Conservation (phyloP, 2,329 filamentous ascomycete genomes). For the Exophiala phaeomuriformis region DNA sequence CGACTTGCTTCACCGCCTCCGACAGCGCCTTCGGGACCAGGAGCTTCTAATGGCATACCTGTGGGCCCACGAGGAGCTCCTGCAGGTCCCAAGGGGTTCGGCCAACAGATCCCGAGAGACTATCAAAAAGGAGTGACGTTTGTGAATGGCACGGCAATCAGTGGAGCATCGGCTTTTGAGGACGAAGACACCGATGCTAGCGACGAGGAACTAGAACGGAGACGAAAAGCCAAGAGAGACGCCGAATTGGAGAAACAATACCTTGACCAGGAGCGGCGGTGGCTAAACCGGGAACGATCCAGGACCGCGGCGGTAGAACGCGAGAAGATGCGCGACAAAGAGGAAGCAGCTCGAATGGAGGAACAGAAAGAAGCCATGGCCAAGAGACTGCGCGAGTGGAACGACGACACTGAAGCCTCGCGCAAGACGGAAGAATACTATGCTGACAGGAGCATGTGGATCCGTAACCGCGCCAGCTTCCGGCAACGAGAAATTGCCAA, state of each 20-base stretch:
- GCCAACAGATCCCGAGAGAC: slow-evolving; percentile 58
- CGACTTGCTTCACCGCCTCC: slow-evolving; percentile 65
- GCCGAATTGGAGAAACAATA: slow-evolving; percentile 73
- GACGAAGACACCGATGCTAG: slow-evolving; percentile 83
- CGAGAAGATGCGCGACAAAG: slow-evolving; percentile 70
- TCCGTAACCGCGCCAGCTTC: slow-evolving; percentile 68
- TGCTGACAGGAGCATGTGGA: slow-evolving; percentile 75
- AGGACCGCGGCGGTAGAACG: slow-evolving; percentile 77
- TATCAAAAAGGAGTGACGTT: slow-evolving; percentile 74
- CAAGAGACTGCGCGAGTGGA: slow-evolving; percentile 69
- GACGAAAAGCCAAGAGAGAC: slow-evolving; percentile 62
- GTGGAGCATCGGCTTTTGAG: slow-evolving; percentile 54
- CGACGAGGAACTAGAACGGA: slow-evolving; percentile 73
- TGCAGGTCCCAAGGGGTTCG: slow-evolving; percentile 59
- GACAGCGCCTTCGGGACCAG: slow-evolving; percentile 55
- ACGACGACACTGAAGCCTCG: slow-evolving; percentile 75
- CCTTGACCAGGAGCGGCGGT: slow-evolving; percentile 77
- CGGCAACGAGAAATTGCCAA: slow-evolving; percentile 64
- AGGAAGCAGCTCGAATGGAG: slow-evolving; percentile 60
- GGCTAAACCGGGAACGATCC: slow-evolving; percentile 81
- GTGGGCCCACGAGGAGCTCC: slow-evolving; percentile 69
- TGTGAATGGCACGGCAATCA: slow-evolving; percentile 67
- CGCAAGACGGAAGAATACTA: slow-evolving; percentile 77
- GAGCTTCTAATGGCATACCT: slow-evolving; percentile 66
- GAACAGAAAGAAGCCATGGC: slow-evolving; percentile 61